Evolutionary conservation across 352 stramenopile genomes (phyloP).

Genomic region (Phytophthora pinifolia): DNA sequence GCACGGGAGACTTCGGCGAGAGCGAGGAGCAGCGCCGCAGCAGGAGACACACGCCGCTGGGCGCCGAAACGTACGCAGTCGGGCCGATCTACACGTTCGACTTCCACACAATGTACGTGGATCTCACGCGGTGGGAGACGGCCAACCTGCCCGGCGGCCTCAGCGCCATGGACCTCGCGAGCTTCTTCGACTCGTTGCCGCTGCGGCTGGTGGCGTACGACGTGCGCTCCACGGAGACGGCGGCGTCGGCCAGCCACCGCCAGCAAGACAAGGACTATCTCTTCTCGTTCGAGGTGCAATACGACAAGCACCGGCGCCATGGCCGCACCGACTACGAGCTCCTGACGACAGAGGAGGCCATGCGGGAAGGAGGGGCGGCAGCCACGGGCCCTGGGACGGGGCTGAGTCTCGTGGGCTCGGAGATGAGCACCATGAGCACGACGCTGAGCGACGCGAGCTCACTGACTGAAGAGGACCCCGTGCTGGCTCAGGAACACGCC

Average conservation of each 20-base stretch:
- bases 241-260: conserved; percentile 36
- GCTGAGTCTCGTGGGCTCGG: conserved; percentile 31
- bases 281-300: conserved; percentile 80
- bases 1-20: conserved; percentile 65
- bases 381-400: conserved; percentile 19
- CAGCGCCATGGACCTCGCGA: conserved; percentile 69
- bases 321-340: conserved; percentile 8
- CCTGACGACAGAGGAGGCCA: conserved; percentile 11
- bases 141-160: conserved; percentile 72
- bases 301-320: conserved; percentile 29
- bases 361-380: conserved; percentile 9
- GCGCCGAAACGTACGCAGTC: conserved; percentile 48
- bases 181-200: conserved; percentile 80
- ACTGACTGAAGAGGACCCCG: conserved; percentile 42
- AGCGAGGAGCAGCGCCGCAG: conserved; percentile 38
- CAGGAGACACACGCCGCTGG: conserved; percentile 53
- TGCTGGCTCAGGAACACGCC: conserved; percentile 34
- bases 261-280: conserved; percentile 73
- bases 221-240: conserved; percentile 15
- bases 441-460: conserved; percentile 54
- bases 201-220: conserved; percentile 79
- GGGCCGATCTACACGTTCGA: conserved; percentile 87
- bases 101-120: conserved; percentile 90
- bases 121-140: conserved; percentile 79
- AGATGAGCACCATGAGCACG: conserved; percentile 55